Base-by-base conservation (phyloP, 202 grass and related monocot species). In the Hordeum pubiflorum region DNA sequence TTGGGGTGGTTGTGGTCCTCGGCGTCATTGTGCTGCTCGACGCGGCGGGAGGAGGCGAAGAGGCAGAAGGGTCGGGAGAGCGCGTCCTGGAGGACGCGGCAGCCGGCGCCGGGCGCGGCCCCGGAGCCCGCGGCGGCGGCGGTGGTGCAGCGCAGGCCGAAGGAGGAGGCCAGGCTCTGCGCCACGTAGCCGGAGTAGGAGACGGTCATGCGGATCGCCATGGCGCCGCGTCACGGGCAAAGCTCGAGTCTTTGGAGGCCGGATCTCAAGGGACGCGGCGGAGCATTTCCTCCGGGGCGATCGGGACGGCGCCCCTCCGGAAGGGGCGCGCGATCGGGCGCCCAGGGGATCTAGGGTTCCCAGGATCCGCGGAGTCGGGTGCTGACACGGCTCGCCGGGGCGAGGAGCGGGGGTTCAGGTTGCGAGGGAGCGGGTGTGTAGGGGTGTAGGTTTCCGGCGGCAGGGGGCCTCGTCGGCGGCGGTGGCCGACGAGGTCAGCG, bases 131-230 rank as follows among this genome's bases (percentile, higher is more conserved):
- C 81, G 3, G 84, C 82, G 44, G 89, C 79, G 18, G 75, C 48
- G 63, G 81, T 17, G 71, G 89, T 79, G 85, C 92, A 96, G 64
- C 96, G 92, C 23, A 87, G 58, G 14, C 92, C 92, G 43, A 91
- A 88, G 31, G 86, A 73, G 17, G 90, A 69, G 48, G 85, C 89
- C 32, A 99, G 72, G 78, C 68, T 93, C 73, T 99, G 92, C 77
- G 90, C 96, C 39, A 95, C 63, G 88, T 90, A 96, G 44, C 90
- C 90, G 61, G 92, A 99, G 83, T 93, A 93, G 69, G 90, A 93
- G 52, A 96, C 34, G 40, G 92, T 99, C 46, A 93, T 87, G 67
- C 96, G 92, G 72, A 99, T 99, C 85, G 96, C 96, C 96, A 99
- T 99, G 39, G 74, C 69, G 52, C 40, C 59, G 68, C 63, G 70